These are phyloP conservation scores for Aspergillus wentii DNA, from an alignment of 495 filamentous ascomycete species.

Conservation along the genomic window DNA sequence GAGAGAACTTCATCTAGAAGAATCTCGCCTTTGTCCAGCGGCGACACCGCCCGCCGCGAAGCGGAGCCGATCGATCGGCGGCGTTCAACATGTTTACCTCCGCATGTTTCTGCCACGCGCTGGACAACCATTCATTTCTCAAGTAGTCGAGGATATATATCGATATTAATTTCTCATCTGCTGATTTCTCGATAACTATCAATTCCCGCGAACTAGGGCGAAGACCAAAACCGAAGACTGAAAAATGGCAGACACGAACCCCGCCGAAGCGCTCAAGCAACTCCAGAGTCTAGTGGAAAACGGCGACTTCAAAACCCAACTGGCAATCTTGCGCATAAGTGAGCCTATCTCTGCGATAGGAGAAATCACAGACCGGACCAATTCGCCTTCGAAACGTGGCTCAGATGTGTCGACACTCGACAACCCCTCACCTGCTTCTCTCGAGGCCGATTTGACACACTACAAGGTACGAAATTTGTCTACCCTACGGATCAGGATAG, in stretches of 20 bases:
- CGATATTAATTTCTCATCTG: neutral
- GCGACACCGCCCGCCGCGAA: conserved; percentile 14
- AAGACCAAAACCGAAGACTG: too few relatives aligned
- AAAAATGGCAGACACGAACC: conserved; percentile 20
- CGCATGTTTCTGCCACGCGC: conserved; percentile 12
- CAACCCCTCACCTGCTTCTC: conserved; percentile 64
- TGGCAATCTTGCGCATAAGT: conserved; percentile 71
- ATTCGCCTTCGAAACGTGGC: conserved; percentile 44
- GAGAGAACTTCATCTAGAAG: too few relatives aligned
- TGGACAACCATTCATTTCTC: neutral
- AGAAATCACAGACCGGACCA: conserved; percentile 24
- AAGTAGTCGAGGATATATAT: too few relatives aligned
- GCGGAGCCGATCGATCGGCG: conserved; percentile 8
- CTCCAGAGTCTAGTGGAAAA: conserved; percentile 40
- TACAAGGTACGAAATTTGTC: conserved; percentile 54
- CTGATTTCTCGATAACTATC: neutral
- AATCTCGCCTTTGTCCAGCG: neutral
- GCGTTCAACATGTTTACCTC: conserved; percentile 17
- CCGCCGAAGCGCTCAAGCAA: conserved; percentile 28
- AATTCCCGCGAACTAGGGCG: too few relatives aligned
- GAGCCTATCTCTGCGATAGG: conserved; percentile 59
- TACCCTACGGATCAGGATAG: neutral
- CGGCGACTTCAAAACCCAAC: conserved; percentile 41
- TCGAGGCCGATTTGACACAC: conserved; percentile 82
- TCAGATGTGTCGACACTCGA: conserved; percentile 72